Evolutionary conservation across 306 rosid genomes (phyloP), one percentile per base, ranked within the genome.

Genomic region (Mimosa pudica): DNA sequence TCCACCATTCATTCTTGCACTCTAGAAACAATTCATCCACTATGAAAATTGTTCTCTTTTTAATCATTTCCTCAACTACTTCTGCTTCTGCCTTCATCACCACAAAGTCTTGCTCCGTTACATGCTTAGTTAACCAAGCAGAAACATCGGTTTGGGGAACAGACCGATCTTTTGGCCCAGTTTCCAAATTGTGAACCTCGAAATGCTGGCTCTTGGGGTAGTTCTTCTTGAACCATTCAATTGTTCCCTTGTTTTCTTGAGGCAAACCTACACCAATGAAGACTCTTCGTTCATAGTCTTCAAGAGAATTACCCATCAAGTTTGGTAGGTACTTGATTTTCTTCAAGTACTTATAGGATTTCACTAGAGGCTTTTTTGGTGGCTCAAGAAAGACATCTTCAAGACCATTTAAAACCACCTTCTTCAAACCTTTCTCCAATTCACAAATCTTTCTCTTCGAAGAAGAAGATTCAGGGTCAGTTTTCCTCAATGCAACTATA

Each of bases 31-130:
- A 76, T 61, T 88, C 97, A 81, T 88, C 90, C 82, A 90, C 93
- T 74, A 92, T 65, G 33, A 20, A 52, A 30, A 90, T 84, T 82
- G 91, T 74, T 70, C 80, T 72, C 70, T 76, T 80, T 78, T 80
- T 71, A 20, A 90, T 80, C 90, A 90, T 85, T 42, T 87, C 85
- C 86, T 87, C 90, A 32, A 87, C 94, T 12, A 80, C 80, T 38
- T 77, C 90, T 41, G 90, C 92, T 70, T 87, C 91, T 33, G 94
- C 94, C 79, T 88, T 89, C 89, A 92, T 85, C 81, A 92, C 97
- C 7, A 92, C 92, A 30, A 83, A 87, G 41, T 89, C 93, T 36
- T 86, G 89, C 81, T 83, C 84, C 81, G 69, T 64, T 73, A 90
- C 85, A 77, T 81, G 86, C 74, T 78, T 79, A 33, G 75, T 70